A percentile compares a stretch with the other conserved stretches of the same genome.
Evolutionary conservation across 1,284 basidiomycete species (phyloP).

Genomic region (Inonotus hispidus): DNA sequence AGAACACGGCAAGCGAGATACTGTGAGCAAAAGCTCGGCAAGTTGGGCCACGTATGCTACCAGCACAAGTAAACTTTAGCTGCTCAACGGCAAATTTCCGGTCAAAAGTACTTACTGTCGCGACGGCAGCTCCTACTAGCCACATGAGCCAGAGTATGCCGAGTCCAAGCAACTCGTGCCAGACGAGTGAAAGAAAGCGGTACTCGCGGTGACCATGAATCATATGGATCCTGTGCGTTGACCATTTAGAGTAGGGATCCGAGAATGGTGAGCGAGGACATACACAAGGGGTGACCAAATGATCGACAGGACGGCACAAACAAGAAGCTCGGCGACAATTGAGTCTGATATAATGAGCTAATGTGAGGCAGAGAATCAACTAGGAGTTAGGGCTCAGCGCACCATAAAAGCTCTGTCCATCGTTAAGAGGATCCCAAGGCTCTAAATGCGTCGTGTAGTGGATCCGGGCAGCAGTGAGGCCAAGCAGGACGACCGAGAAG

Average conservation of each 20-base stretch:
- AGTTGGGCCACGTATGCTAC: conserved; percentile 49
- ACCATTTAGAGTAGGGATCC: too few species aligned
- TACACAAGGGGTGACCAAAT: conserved; percentile 61
- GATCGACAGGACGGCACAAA: conserved; percentile 54
- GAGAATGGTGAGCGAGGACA: conserved; percentile 24
- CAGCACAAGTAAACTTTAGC: not conserved
- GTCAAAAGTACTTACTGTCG: conserved; percentile 43
- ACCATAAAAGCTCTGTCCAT: conserved; percentile 59
- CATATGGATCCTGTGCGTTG: conserved; percentile 41
- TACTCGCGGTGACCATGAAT: conserved; percentile 56
- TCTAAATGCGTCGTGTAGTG: conserved; percentile 62
- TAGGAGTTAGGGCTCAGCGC: conserved; percentile 17
- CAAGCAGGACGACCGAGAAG: conserved; percentile 56
- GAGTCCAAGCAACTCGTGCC: conserved; percentile 53
- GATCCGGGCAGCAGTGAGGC: conserved; percentile 54
- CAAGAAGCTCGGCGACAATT: conserved; percentile 59
- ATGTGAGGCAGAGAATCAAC: not conserved
- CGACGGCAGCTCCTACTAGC: conserved; percentile 58
- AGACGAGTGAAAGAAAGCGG: conserved; percentile 49
- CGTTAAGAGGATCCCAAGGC: conserved; percentile 52
- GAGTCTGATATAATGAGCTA: conserved; percentile 43
- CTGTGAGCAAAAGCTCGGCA: conserved; percentile 49
- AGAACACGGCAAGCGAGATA: conserved; percentile 57
- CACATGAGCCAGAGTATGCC: conserved; percentile 61
- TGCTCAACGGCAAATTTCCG: not conserved